These are phyloP conservation scores for Penicillium rolfsii DNA, from an alignment of 2,329 filamentous ascomycete genomes.

Conservation along the genomic window DNA sequence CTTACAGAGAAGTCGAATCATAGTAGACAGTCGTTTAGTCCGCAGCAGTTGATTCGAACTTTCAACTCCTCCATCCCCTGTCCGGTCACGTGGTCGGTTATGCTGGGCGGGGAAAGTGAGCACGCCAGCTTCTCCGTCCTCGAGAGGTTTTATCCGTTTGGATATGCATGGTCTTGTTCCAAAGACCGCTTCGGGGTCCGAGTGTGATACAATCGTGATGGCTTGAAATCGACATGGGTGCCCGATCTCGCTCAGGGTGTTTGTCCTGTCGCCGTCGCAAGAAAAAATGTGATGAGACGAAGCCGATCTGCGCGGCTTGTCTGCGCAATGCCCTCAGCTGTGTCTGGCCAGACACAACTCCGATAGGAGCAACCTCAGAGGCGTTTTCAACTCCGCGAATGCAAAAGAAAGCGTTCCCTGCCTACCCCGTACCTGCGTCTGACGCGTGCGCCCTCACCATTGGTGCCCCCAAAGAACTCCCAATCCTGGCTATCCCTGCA, in stretches of 20 bases:
- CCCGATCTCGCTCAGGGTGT: constrained; percentile 20
- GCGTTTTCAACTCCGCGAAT: constrained; percentile 12
- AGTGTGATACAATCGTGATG: constrained; percentile 4
- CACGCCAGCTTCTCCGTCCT: constrained; percentile 4
- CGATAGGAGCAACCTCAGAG: not conserved
- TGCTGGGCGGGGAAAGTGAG: not conserved
- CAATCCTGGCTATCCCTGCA: constrained; percentile 13
- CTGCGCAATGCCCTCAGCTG: constrained; percentile 20
- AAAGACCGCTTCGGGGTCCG: not conserved
- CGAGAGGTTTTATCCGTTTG: not conserved
- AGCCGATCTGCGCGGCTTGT: constrained; percentile 21
- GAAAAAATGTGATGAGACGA: constrained; percentile 23
- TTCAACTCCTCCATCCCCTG: not conserved
- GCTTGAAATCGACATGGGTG: constrained; percentile 11
- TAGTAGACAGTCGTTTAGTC: not conserved
- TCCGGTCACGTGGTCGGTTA: constrained; percentile 18
- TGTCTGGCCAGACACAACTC: constrained; percentile 10
- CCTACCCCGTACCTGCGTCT: constrained; percentile 5
- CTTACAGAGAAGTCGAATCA: not conserved
- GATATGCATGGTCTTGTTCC: not conserved
- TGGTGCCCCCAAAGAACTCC: constrained; percentile 9
- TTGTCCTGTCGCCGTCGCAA: constrained; percentile 23
- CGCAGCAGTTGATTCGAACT: not conserved
- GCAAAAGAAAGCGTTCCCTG: not conserved
- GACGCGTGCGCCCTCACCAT: constrained; percentile 16